Evolutionary conservation across 345 rosid species (phyloP), one percentile per base, ranked within the genome.

Genomic region (Salix caprea): DNA sequence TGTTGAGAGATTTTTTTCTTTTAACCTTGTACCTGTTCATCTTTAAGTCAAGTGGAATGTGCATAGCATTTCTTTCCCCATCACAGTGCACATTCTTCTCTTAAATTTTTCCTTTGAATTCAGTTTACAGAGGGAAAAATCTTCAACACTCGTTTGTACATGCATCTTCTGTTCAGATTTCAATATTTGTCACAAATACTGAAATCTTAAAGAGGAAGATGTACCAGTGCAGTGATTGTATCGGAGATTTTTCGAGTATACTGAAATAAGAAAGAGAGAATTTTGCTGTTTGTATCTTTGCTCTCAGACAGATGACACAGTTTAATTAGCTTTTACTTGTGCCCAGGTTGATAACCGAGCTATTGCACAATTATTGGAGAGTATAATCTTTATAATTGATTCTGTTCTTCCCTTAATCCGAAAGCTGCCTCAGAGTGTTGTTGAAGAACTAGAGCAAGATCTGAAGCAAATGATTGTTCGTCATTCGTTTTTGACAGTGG

Each of bases 361-460:
- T 39, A 91, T 87, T 81, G 99, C 99, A 75, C 89, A 94, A 73
- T 85, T 96, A 75, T 85, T 96, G 81, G 99, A 94, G 90, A 96
- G 98, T 86, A 90, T 94, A 82, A 88, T 96, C 76, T 93, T 93
- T 82, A 87, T 96, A 73, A 89, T 96, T 69, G 91, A 93, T 84
- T 87, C 99, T 75, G 97, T 91, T 73, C 86, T 96, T 71, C 96
- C 98, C 56, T 84, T 92, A 82, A 90, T 92, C 75, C 89, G 90
- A 76, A 96, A 93, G 90, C 84, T 93, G 79, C 94, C 99, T 67
- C 84, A 66, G 46, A 87, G 77, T 87, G 87, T 96, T 72, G 80
- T 82, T 60, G 99, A 96, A 82, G 99, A 96, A 87, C 90, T 96
- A 72, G 92, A 91, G 80, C 99, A 94, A 87, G 99, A 96, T 83